Percentiles rank a stretch among this genome's conserved stretches.
phyloP scores from a whole-genome alignment of 306 rosid species.

The Vigna mungo region DNA sequence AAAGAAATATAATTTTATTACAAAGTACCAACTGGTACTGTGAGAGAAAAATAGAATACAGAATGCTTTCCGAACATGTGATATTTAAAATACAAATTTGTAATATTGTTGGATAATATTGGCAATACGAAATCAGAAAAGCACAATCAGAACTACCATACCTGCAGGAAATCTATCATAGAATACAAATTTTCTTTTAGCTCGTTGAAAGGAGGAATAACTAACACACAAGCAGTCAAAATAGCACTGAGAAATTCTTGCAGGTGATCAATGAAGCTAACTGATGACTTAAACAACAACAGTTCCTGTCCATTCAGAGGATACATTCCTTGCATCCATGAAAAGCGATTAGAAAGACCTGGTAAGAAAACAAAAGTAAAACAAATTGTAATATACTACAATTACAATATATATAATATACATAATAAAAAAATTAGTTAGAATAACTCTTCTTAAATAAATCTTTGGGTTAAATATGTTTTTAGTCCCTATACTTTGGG shows the following conservation, averaged over 20 bases:
- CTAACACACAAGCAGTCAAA: slow-evolving; percentile 70
- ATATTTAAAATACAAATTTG: slow-evolving; percentile 35
- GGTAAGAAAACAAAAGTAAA: slow-evolving; percentile 41
- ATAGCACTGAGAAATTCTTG: slow-evolving; percentile 88
- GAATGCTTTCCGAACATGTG: slow-evolving; percentile 18
- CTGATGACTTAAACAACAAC: slow-evolving; percentile 81
- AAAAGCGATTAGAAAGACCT: slow-evolving; percentile 84
- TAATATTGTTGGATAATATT: slow-evolving; percentile 29
- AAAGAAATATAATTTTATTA: slow-evolving; percentile 28
- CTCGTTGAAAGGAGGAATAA: slow-evolving; percentile 76
- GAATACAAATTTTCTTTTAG: slow-evolving; percentile 65
- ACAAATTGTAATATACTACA: slow-evolving; percentile 20
- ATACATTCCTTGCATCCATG: slow-evolving; percentile 87
- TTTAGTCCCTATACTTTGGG: too few species aligned
- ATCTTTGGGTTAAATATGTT: too few species aligned
- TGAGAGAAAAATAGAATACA: slow-evolving; percentile 12
- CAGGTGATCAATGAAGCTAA: slow-evolving; percentile 89
- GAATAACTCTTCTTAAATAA: too few species aligned
- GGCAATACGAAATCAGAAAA: slow-evolving; percentile 23
- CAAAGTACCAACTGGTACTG: slow-evolving; percentile 29
- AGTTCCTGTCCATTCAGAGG: slow-evolving; percentile 67
- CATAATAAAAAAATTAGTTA: not conserved
- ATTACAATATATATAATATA: not conserved
- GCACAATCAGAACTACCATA: slow-evolving; percentile 41
- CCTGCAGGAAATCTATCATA: slow-evolving; percentile 72